phyloP scores from a whole-genome alignment of 148 eudicot species.

The Vaccinium vitisidaea region DNA sequence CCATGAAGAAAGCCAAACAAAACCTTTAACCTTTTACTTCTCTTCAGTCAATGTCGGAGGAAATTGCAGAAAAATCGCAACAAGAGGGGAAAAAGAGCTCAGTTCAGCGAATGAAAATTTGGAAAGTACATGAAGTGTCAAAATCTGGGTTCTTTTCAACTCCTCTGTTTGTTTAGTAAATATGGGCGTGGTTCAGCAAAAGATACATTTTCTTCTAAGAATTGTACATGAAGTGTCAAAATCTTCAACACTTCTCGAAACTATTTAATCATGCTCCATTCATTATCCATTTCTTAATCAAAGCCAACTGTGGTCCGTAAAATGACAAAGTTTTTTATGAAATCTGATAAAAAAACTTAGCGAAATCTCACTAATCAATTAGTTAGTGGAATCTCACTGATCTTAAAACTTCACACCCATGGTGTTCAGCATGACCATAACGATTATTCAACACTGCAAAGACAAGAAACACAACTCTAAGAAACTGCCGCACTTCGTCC shows the following conservation, averaged over 20 bases:
- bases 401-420: conserved; percentile 25
- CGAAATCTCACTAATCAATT: no score
- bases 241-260: no score
- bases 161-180: no score
- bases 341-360: no score
- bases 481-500: conserved; percentile 33
- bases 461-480: conserved; percentile 29
- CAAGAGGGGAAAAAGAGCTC: neutral
- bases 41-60: neutral
- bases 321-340: no score
- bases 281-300: no score
- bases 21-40: neutral
- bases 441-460: conserved; percentile 49
- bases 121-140: neutral
- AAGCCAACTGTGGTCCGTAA: no score
- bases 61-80: neutral
- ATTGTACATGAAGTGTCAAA: no score
- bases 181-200: neutral
- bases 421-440: conserved; percentile 54
- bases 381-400: no score
- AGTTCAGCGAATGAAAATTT: neutral
- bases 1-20: neutral
- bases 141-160: no score
- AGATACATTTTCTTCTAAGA: neutral
- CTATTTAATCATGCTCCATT: no score